A percentile compares a stretch with the other conserved stretches of the same genome.
Conservation (phyloP, 208 protist species). For the Angomonas ambiguus region DNA sequence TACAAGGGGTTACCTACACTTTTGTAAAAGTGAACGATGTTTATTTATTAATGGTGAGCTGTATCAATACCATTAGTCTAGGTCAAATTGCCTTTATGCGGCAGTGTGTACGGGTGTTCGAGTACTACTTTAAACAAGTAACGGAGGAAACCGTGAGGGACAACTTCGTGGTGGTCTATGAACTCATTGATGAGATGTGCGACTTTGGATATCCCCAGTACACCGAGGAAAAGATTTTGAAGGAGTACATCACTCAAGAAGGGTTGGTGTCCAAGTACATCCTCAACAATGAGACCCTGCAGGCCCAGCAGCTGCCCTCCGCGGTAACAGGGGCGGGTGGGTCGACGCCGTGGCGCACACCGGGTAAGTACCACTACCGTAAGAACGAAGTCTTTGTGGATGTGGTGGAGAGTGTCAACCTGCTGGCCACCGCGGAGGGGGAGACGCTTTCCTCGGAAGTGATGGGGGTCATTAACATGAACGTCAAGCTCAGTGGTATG, state of each 20-base stretch:
- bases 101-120: conserved; percentile 88
- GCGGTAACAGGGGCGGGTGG: conserved; percentile 93
- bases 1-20: conserved; percentile 91
- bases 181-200: conserved; percentile 98
- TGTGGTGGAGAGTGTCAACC: conserved; percentile 96
- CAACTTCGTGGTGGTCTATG: conserved; percentile 98
- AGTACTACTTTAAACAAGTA: conserved; percentile 94
- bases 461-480: conserved; percentile 92
- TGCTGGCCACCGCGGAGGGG: conserved; percentile 93
- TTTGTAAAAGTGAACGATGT: conserved; percentile 95
- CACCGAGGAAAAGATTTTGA: conserved; percentile 93
- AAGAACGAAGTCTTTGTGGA: conserved; percentile 99
- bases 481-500: conserved; percentile 96
- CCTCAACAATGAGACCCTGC: conserved; percentile 32
- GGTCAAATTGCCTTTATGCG: conserved; percentile 95
- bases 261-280: conserved; percentile 43
- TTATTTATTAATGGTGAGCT: conserved; percentile 93
- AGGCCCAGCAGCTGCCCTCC: conserved; percentile 48
- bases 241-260: conserved; percentile 95
- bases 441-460: conserved; percentile 95
- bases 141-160: conserved; percentile 95
- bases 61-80: conserved; percentile 93
- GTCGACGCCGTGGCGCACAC: conserved; percentile 92
- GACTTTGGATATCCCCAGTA: conserved; percentile 99
- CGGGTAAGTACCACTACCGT: conserved; percentile 94